Base-by-base conservation (phyloP, 1,284 basidiomycete species). In the Phylloporus sp. region DNA sequence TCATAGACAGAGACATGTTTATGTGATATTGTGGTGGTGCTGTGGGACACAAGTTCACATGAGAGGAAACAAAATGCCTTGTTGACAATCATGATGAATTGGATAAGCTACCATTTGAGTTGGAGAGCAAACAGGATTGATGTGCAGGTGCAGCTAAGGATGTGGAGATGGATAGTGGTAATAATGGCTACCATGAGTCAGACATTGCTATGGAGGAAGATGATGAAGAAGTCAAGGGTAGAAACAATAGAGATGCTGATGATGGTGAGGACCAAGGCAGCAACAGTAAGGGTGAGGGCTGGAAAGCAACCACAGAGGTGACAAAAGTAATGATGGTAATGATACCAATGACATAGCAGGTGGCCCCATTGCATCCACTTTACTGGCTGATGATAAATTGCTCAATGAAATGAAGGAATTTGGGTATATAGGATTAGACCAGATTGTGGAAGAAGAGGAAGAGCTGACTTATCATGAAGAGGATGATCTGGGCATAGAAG, bases 1-100 rank as follows among this genome's bases (percentile, higher is more conserved):
- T 58, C 17, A 17, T 51, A 3, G n/a, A 58, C 17, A 18, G 39
- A 24, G 57, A 60, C 20, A 60, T 60, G 58, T 60, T 60, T 28
- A 60, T 60, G 58, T 6, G 58, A 10, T 53, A 34, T 26, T 26
- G 24, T 34, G 51, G 50, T 2, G 18, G 51, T 4, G 31, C 26
- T 13, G 31, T 60, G 3, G 58, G 40, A 3, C 58, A 60, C 40
- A 60, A 60, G 20, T 28, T 40, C 3, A 53, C 20, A 6, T 40
- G 40, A 2, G 2, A 60, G 24, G 58, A 44, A 28, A 60, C 58
- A 3, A 2, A 11, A 4, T 37, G 47, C 10, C 37, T 58, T 6
- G 40, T 53, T 20, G 40, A 60, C 0, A 26, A 60, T 24, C 22
- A 40, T 12, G 42, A 60, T 10, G 22, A 28, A 20, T 28, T 58